These are phyloP conservation scores for Zygosaccharomyces pseudorouxii DNA, from an alignment of 805 yeast genomes.

Conservation along the genomic window DNA sequence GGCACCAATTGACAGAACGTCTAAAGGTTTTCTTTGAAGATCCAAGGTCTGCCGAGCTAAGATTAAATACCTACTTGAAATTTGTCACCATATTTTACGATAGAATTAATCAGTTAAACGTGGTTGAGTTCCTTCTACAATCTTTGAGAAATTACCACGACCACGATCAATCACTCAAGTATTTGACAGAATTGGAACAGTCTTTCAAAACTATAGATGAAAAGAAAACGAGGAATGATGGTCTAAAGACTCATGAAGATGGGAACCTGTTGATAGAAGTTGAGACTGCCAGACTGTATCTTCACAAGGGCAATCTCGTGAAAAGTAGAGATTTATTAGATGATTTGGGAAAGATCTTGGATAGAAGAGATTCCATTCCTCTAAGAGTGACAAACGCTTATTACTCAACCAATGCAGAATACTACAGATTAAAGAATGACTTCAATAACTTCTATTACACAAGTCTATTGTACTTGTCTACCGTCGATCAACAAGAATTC, in stretches of 20 bases:
- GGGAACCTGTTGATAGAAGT: slow-evolving; percentile 57
- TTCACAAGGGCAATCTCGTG: slow-evolving; percentile 50
- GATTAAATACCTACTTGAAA: slow-evolving; percentile 62
- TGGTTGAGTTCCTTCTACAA: slow-evolving; percentile 65
- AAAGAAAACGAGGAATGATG: slow-evolving; percentile 34
- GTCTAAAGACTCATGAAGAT: slow-evolving; percentile 42
- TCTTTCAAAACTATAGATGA: slow-evolving; percentile 42
- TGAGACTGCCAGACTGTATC: slow-evolving; percentile 70
- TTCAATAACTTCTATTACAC: slow-evolving; percentile 78
- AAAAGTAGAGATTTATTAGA: slow-evolving; percentile 69
- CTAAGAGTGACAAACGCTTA: slow-evolving; percentile 73
- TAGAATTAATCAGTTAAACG: slow-evolving; percentile 73
- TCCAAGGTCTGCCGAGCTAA: slow-evolving; percentile 48
- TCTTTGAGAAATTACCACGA: slow-evolving; percentile 45
- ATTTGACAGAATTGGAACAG: slow-evolving; percentile 42
- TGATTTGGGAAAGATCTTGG: slow-evolving; percentile 52
- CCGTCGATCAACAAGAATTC: slow-evolving; percentile 40
- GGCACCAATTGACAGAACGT: slow-evolving; percentile 86
- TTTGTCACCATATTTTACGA: slow-evolving; percentile 64
- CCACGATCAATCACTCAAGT: slow-evolving; percentile 46
- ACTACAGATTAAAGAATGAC: slow-evolving; percentile 68
- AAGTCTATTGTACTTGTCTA: slow-evolving; percentile 75
- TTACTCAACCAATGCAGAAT: slow-evolving; percentile 74
- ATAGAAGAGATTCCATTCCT: slow-evolving; percentile 51
- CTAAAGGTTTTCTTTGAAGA: slow-evolving; percentile 57